phyloP scores from a whole-genome alignment of 768 basidiomycete genomes.

The Pleurotus platypus region DNA sequence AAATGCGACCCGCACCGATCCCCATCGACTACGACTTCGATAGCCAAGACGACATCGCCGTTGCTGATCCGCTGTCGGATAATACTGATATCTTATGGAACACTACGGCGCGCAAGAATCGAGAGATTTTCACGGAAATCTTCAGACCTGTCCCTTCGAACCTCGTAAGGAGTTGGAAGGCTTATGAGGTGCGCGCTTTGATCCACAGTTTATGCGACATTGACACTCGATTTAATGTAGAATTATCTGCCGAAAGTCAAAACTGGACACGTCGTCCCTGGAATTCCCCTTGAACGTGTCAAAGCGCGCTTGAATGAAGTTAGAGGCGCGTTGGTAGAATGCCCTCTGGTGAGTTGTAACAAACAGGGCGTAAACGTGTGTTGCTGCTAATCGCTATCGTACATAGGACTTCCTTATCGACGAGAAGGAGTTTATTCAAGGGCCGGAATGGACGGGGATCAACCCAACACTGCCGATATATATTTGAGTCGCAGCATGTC shows the following conservation, averaged over 20 bases:
- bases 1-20: slow-evolving; percentile 79
- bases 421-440: slow-evolving; percentile 65
- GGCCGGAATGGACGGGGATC: slow-evolving; percentile 68
- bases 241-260: slow-evolving; percentile 72
- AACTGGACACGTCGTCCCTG: slow-evolving; percentile 77
- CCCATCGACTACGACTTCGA: slow-evolving; percentile 66
- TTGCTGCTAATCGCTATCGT: neutral
- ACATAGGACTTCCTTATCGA: slow-evolving; percentile 81
- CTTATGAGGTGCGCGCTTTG: slow-evolving; percentile 59
- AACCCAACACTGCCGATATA: slow-evolving; percentile 81
- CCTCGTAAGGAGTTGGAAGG: slow-evolving; percentile 71
- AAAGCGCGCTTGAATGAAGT: slow-evolving; percentile 74
- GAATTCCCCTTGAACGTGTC: slow-evolving; percentile 60
- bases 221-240: slow-evolving; percentile 29
- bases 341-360: slow-evolving; percentile 52
- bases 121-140: slow-evolving; percentile 81
- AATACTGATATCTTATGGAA: slow-evolving; percentile 57
- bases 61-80: slow-evolving; percentile 79
- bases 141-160: slow-evolving; percentile 89
- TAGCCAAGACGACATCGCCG: slow-evolving; percentile 54
- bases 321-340: slow-evolving; percentile 71
- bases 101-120: slow-evolving; percentile 72
- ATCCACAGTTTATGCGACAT: no score
- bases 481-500: slow-evolving; percentile 37
- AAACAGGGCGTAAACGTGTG: neutral